Conservation (phyloP, 139 green algal genomes). For the Chlorella sp. region DNA sequence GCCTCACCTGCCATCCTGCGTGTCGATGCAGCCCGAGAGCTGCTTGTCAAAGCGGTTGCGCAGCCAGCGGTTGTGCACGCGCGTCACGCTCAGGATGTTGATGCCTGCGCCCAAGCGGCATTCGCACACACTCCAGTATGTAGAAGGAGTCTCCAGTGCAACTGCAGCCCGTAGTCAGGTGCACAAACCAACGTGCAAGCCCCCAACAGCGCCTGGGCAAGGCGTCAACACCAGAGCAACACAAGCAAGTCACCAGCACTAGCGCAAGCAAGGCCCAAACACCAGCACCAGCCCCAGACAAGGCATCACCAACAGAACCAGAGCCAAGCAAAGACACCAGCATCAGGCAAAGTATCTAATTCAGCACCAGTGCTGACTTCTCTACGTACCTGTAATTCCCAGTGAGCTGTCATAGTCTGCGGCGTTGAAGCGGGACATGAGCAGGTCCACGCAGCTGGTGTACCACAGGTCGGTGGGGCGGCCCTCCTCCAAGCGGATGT, state of each 20-base stretch:
- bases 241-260: neutral
- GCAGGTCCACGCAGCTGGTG: conserved; percentile 41
- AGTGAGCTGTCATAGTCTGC: conserved; percentile 20
- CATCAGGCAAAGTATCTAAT: too few relatives aligned
- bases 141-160: too few relatives aligned
- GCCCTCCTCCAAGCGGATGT: conserved; percentile 74
- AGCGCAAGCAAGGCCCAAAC: neutral
- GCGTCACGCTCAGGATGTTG: conserved; percentile 31
- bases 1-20: neutral
- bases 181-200: too few relatives aligned
- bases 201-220: neutral
- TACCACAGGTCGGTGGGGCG: conserved; percentile 52
- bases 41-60: conserved; percentile 44
- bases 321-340: too few relatives aligned
- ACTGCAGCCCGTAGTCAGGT: too few relatives aligned
- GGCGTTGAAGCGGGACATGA: conserved; percentile 31
- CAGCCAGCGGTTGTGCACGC: conserved; percentile 67
- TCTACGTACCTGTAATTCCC: conserved; percentile 14
- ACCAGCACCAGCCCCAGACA: neutral
- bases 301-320: too few relatives aligned
- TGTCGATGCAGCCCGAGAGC: neutral
- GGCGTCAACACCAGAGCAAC: neutral
- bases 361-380: too few relatives aligned
- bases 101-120: conserved; percentile 9
- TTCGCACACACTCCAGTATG: neutral